These are phyloP conservation scores for Metschnikowia lachancei DNA, from an alignment of 805 yeast genomes.

Conservation along the genomic window DNA sequence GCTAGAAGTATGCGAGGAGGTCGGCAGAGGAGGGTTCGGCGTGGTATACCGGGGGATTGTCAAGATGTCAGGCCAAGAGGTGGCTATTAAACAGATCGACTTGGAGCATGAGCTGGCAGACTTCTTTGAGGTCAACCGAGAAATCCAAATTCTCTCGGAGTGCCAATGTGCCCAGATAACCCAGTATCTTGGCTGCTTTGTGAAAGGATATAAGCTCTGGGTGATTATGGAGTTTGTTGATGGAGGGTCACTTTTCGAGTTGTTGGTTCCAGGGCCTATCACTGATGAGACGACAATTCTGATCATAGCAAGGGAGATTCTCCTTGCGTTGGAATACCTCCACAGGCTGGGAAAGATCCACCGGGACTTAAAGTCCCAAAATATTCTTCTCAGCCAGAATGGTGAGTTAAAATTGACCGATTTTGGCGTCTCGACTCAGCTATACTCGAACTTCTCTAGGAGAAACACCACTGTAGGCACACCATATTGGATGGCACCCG, in stretches of 20 bases:
- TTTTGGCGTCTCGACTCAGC: slow-evolving; percentile 46
- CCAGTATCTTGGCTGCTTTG: slow-evolving; percentile 67
- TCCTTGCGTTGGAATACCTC: slow-evolving; percentile 61
- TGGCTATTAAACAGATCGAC: slow-evolving; percentile 67
- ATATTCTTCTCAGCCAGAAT: slow-evolving; percentile 34
- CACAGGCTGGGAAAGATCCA: slow-evolving; percentile 79
- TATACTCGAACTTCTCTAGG: slow-evolving; percentile 41
- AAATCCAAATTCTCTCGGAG: slow-evolving; percentile 64
- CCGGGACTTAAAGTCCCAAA: slow-evolving; percentile 44
- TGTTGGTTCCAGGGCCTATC: slow-evolving; percentile 58
- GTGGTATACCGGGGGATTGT: slow-evolving; percentile 66
- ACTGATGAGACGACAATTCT: slow-evolving; percentile 52
- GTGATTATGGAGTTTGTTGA: slow-evolving; percentile 79
- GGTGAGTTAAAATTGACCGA: slow-evolving; percentile 45
- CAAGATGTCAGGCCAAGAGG: slow-evolving; percentile 40
- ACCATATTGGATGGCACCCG: slow-evolving; percentile 68
- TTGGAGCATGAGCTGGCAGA: slow-evolving; percentile 64
- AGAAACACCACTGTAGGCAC: slow-evolving; percentile 52
- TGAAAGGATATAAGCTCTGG: slow-evolving; percentile 68
- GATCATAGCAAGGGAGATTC: slow-evolving; percentile 50
- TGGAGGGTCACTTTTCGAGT: slow-evolving; percentile 72
- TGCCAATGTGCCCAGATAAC: slow-evolving; percentile 65
- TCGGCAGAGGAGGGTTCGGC: slow-evolving; percentile 80
- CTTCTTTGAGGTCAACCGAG: slow-evolving; percentile 68
- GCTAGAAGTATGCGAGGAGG: slow-evolving; percentile 47